Evolutionary conservation across 2,329 filamentous ascomycete species (phyloP), one percentile per base, ranked within the genome.

Genomic region (Stromatinia cepivora): DNA sequence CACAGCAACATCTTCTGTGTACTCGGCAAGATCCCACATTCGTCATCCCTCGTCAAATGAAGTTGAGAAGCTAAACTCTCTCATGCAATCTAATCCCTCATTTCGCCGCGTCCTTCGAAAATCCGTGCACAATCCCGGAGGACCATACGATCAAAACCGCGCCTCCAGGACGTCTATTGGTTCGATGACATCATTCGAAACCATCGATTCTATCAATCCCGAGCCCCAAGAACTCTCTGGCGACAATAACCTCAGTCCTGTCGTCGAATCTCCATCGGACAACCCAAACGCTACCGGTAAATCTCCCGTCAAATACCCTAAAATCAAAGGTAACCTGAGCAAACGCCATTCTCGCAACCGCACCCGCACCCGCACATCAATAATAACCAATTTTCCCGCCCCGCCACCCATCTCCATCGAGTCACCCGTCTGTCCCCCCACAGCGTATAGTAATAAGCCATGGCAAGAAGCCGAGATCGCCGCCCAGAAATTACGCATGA

Each of bases 191-290:
- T 73, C 72, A 17, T 73, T 73, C 50, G 71, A 73, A 36, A 69
- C 70, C 31, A 31, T 62, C 39, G 66, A 65, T 39, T 69, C 70
- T 28, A 57, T 69, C 67, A 54, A 70, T 25, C 53, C 70, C 28
- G 61, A 70, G 42, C 45, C 67, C 54, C 39, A 52, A 54, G 66
- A 70, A 34, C 57, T 58, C 13, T 36, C 58, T 42, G 59, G 34
- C 13, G 64, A 68, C 17, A 64, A 66, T 15, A 75, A 75, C 20
- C 69, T 78, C 6, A 78, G 76, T 34, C 77, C 77, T 11, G 76
- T 78, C 3, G 71, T 74, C 10, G 76, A 77, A 68, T 76, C 74
- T 31, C 77, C 77, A 8, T 67, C 72, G 15, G 73, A 70, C 50
- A 75, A 75, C 15, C 48, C n/a, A 22, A 50, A 52, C 2, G 46